These are phyloP conservation scores for Lolium perenne DNA, from an alignment of 176 grass and related monocot species.

Conservation along the genomic window DNA sequence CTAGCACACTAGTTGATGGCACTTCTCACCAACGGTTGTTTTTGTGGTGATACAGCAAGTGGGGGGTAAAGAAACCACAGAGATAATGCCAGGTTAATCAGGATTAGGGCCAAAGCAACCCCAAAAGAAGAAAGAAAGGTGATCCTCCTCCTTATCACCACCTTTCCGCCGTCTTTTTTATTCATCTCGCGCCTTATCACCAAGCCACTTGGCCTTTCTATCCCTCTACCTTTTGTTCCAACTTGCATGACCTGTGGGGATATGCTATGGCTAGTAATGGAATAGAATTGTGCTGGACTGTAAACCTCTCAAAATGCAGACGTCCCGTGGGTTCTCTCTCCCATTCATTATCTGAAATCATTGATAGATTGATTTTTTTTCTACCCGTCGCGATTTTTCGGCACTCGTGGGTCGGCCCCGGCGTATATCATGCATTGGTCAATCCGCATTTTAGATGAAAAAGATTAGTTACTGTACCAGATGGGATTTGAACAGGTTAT, in stretches of 20 bases:
- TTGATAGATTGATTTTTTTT: no score
- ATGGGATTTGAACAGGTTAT: constrained; percentile 27
- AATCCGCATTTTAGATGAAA: constrained; percentile 17
- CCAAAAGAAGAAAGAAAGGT: constrained; percentile 14
- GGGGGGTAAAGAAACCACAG: constrained; percentile 42
- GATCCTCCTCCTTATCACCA: constrained; percentile 34
- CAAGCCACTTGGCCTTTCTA: constrained; percentile 13
- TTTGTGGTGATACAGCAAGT: constrained; percentile 37
- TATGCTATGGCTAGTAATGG: background rate
- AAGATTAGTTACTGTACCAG: constrained; percentile 33
- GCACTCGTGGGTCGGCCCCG: background rate
- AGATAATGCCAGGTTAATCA: constrained; percentile 71
- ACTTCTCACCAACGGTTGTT: constrained; percentile 8
- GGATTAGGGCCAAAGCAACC: constrained; percentile 49
- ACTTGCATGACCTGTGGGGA: constrained; percentile 21
- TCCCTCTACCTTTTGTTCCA: constrained; percentile 22
- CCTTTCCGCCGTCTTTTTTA: constrained; percentile 34
- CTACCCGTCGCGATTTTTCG: no score
- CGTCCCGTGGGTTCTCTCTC: background rate
- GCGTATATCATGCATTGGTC: constrained; percentile 45
- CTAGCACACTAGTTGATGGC: background rate
- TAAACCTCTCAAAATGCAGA: background rate
- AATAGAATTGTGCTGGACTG: background rate
- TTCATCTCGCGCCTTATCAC: constrained; percentile 33
- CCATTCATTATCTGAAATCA: no score